Percentiles rank a stretch among this genome's conserved stretches.
Conservation (phyloP, 139 green algal species). For the Zygnema circumcarinatum region DNA sequence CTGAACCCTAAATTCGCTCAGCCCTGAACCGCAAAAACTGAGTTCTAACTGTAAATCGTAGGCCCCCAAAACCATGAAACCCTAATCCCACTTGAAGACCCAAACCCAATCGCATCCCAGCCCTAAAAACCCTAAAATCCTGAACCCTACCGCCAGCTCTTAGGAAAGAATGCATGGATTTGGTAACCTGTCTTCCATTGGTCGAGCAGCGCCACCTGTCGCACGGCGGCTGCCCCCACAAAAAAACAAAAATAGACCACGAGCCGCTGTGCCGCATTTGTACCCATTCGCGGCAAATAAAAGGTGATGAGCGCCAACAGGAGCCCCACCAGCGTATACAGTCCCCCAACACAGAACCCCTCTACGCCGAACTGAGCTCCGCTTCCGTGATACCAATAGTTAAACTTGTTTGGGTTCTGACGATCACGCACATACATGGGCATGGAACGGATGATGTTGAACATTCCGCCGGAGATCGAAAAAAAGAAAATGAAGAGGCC, state of each 20-base stretch:
- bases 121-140: neutral
- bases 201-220: conserved; percentile 38
- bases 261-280: conserved; percentile 3
- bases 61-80: no score
- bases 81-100: no score
- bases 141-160: neutral
- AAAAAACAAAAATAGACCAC: conserved; percentile 13
- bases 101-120: no score
- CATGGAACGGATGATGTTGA: conserved; percentile 61
- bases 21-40: no score
- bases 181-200: conserved; percentile 58
- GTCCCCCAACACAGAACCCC: conserved; percentile 39
- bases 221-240: neutral
- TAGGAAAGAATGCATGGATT: conserved; percentile 46
- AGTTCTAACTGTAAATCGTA: no score
- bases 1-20: no score
- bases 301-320: conserved; percentile 33
- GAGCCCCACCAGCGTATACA: conserved; percentile 36
- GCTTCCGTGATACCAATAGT: conserved; percentile 44
- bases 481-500: conserved; percentile 53
- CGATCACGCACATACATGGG: conserved; percentile 51
- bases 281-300: conserved; percentile 9
- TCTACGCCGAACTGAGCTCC: conserved; percentile 52
- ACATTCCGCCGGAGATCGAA: conserved; percentile 61
- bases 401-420: conserved; percentile 31